A percentile compares a stretch with the other conserved stretches of the same genome.
Conservation (phyloP, 2,329 filamentous ascomycete species). For the Curvularia lunata region DNA sequence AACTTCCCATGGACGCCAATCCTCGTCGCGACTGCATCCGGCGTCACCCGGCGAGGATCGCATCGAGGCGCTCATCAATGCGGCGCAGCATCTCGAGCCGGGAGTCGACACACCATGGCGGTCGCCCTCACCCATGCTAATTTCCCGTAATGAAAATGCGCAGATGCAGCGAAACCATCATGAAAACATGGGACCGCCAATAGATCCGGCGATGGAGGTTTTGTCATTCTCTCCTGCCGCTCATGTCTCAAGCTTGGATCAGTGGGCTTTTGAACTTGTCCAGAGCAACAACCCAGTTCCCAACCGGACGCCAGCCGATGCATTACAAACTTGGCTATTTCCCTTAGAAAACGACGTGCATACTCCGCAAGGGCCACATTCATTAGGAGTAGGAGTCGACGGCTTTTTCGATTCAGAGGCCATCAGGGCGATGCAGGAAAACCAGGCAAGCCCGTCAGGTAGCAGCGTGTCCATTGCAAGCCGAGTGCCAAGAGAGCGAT, state of each 20-base stretch:
- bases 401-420: slow-evolving; percentile 41
- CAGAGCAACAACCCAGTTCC: slow-evolving; percentile 46
- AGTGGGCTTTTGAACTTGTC: slow-evolving; percentile 48
- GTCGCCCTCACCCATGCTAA: slow-evolving; percentile 43
- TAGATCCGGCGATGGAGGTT: slow-evolving; percentile 48
- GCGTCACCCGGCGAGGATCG: slow-evolving; percentile 41
- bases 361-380: slow-evolving; percentile 35
- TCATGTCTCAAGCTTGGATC: slow-evolving; percentile 46
- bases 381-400: slow-evolving; percentile 33
- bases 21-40: slow-evolving; percentile 24
- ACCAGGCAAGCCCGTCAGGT: slow-evolving; percentile 43
- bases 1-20: slow-evolving; percentile 21
- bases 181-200: slow-evolving; percentile 46
- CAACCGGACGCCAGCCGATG: slow-evolving; percentile 46
- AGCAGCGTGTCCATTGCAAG: slow-evolving; percentile 48
- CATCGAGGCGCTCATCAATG: slow-evolving; percentile 49
- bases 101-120: slow-evolving; percentile 43
- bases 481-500: slow-evolving; percentile 48
- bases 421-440: slow-evolving; percentile 31
- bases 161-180: slow-evolving; percentile 37
- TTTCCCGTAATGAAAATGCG: slow-evolving; percentile 31
- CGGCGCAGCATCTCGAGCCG: slow-evolving; percentile 46
- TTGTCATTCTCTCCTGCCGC: slow-evolving; percentile 44
- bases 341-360: slow-evolving; percentile 42
- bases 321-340: slow-evolving; percentile 48